Evolutionary conservation across 2,329 filamentous ascomycete genomes (phyloP).

Genomic region (Hymenoscyphus repandus): DNA sequence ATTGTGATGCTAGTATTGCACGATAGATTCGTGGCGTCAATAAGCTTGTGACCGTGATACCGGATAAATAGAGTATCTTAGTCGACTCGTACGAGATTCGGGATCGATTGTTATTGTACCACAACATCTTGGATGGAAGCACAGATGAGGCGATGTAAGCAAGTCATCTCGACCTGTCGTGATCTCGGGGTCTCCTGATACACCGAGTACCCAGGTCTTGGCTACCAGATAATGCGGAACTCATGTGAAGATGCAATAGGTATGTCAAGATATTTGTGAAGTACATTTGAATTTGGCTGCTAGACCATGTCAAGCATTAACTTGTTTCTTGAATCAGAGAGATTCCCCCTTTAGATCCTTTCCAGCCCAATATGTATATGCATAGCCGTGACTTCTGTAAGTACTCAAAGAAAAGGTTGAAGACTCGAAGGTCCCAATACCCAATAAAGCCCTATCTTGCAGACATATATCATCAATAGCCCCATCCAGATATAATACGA

Average conservation of each 20-base stretch:
- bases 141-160: not conserved
- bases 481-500: slow-evolving; percentile 23
- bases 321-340: slow-evolving; percentile 1
- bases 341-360: not conserved
- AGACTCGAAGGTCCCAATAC: not conserved
- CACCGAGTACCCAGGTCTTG: not conserved
- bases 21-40: too few species aligned
- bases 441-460: slow-evolving; percentile 12
- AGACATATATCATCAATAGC: slow-evolving; percentile 26
- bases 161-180: slow-evolving; percentile 2
- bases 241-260: too few species aligned
- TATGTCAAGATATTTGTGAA: not conserved
- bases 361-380: slow-evolving; percentile 5
- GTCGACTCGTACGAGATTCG: too few species aligned
- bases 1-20: too few species aligned
- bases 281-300: slow-evolving; percentile 3
- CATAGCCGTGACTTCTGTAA: not conserved
- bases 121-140: not conserved
- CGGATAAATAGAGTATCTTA: too few species aligned
- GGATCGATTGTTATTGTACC: too few species aligned
- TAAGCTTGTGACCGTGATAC: too few species aligned
- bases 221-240: too few species aligned
- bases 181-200: too few species aligned
- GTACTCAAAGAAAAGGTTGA: not conserved
- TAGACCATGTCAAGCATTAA: slow-evolving; percentile 1